Evolutionary conservation across 2,329 filamentous ascomycete genomes (phyloP).

Genomic region (Madurella fahalii): DNA sequence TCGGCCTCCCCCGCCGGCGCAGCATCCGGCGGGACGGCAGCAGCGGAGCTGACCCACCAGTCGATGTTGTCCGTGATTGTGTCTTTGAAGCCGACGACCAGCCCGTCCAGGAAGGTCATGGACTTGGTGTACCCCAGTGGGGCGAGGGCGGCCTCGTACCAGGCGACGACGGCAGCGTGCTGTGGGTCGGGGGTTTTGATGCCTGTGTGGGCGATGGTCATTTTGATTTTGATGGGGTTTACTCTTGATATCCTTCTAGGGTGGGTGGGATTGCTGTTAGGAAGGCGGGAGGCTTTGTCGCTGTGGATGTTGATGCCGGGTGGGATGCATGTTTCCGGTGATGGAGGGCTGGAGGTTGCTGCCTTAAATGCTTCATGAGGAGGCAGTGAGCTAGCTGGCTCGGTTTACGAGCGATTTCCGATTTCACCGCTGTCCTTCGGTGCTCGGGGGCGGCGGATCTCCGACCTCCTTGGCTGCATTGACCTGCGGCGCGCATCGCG

Average conservation of each 20-base stretch:
- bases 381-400: not conserved
- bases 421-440: not conserved
- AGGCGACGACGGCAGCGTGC: conserved; percentile 29
- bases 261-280: not conserved
- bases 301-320: not conserved
- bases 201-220: conserved; percentile 36
- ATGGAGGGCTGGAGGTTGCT: not conserved
- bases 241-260: not conserved
- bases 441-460: not conserved
- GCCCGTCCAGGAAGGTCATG: conserved; percentile 27
- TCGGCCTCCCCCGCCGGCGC: conserved; percentile 10
- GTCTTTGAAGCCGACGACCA: conserved; percentile 28
- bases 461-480: not conserved
- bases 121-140: conserved; percentile 35
- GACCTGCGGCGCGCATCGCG: conserved; percentile 6
- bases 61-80: conserved; percentile 25
- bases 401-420: not conserved
- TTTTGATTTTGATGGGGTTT: conserved; percentile 17
- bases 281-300: not conserved
- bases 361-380: no score
- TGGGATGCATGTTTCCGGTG: not conserved
- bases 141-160: conserved; percentile 35
- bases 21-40: not conserved
- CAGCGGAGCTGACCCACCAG: conserved; percentile 28
- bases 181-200: conserved; percentile 29